Base-by-base conservation (phyloP, 495 filamentous ascomycete species). In the Stereocaulon alpinum region DNA sequence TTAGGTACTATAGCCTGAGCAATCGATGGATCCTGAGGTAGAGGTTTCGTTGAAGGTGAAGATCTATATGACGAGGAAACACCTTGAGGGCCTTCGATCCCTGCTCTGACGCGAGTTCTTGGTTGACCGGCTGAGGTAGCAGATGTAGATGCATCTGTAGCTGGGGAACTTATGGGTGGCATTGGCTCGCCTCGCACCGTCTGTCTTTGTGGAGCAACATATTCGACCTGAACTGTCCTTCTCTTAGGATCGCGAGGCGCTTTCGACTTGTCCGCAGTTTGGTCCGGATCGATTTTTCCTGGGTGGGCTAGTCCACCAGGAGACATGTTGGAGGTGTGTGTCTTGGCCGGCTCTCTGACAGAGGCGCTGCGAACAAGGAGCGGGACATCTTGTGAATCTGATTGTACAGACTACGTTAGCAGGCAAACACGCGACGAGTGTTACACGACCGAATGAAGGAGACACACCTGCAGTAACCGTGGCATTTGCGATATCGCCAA, bases 211-310 rank as follows among this genome's bases (percentile, higher is more conserved):
- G 93, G 94, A 43, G 89, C 86, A 53, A 99, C 94, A 75, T 99
- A 99, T 73, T 99, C 93, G 14, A 97, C 89, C 72, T 99, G 93
- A 1, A 99, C 90, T 0, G 93, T 99, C 56, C 90, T 81, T 41
- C 93, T 84, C 72, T 97, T 98, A 63, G 86, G 85, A 66, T 96
- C 93, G 22, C 86, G 82, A 4, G 76, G 68, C 2, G 79, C 73
- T 71, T 89, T 86, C 11, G 77, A 76, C 64, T 83, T 85, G 7
- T 83, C 77, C 22, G 78, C 69, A 58, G 80, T 76, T 14, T 84
- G 78, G 24, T 86, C 82, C 53, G 79, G 77, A 43, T 94, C 90
- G 57, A 89, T 75, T 65, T 86, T 85, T 52, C 87, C 87, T 66
- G 90, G 89, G 63, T 83, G 84, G 43, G 73, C 78, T 51, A 91